These are phyloP conservation scores for Adansonia gregorii DNA, from an alignment of 441 rosid genomes.

Conservation along the genomic window DNA sequence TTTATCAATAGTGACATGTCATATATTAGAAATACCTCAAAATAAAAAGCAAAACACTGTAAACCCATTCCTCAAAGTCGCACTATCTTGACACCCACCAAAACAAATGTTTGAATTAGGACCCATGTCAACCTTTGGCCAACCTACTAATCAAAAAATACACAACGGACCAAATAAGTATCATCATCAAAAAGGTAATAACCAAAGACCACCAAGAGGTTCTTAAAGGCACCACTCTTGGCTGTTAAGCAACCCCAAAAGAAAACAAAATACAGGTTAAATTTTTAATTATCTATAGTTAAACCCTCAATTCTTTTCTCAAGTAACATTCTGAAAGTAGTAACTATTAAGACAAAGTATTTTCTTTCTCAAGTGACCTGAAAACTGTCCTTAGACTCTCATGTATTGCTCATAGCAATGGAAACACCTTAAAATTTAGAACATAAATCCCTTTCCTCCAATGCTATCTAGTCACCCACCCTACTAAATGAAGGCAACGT, in stretches of 20 bases:
- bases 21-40: background rate
- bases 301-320: background rate
- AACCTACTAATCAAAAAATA: background rate
- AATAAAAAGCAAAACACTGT: background rate
- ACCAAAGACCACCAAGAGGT: background rate
- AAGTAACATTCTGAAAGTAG: background rate
- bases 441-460: background rate
- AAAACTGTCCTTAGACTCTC: background rate
- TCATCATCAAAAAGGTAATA: background rate
- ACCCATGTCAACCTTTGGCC: background rate
- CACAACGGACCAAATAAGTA: background rate
- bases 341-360: background rate
- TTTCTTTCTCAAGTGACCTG: background rate
- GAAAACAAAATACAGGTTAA: background rate
- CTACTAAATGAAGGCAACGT: background rate
- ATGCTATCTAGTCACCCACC: background rate
- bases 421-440: background rate
- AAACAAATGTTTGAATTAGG: background rate
- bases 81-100: background rate
- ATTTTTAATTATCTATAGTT: background rate
- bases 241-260: background rate
- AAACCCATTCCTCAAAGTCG: background rate
- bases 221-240: conserved; percentile 9
- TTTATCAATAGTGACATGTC: background rate
- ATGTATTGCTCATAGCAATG: background rate